phyloP scores from a whole-genome alignment of 1,139 yeast genomes.

The Protomyces arabidopsidicola region DNA sequence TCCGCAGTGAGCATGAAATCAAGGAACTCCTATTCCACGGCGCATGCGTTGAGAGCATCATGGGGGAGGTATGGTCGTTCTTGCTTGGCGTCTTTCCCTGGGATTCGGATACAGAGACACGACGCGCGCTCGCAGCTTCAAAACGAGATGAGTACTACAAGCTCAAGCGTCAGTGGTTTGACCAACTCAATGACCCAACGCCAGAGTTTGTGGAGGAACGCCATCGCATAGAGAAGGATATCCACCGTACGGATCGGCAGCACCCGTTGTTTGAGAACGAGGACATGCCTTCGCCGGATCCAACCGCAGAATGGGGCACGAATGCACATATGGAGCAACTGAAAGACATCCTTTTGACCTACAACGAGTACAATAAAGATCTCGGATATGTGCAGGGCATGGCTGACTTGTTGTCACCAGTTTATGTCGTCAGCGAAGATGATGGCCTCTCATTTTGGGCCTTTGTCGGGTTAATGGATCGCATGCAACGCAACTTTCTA shows the following conservation, averaged over 20 bases:
- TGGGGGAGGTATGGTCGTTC: constrained; percentile 82
- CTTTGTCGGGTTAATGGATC: constrained; percentile 79
- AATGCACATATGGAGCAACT: constrained; percentile 49
- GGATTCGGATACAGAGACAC: constrained; percentile 71
- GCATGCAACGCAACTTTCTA: constrained; percentile 85
- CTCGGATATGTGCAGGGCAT: constrained; percentile 97
- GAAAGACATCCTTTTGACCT: constrained; percentile 77
- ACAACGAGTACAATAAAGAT: constrained; percentile 74
- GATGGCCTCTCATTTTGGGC: constrained; percentile 85
- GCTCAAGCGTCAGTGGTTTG: constrained; percentile 64
- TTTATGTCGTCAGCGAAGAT: constrained; percentile 71
- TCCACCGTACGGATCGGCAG: constrained; percentile 82
- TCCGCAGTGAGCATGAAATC: constrained; percentile 68
- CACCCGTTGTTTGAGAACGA: constrained; percentile 58
- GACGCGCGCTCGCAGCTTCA: constrained; percentile 55
- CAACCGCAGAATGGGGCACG: constrained; percentile 42
- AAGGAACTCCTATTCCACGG: constrained; percentile 85
- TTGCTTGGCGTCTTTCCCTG: constrained; percentile 80
- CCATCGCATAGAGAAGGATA: constrained; percentile 87
- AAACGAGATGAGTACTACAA: constrained; percentile 62
- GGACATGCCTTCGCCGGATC: constrained; percentile 50
- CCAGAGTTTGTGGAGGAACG: constrained; percentile 77
- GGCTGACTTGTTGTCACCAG: constrained; percentile 87
- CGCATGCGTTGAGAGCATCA: constrained; percentile 46
- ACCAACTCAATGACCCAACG: constrained; percentile 57